phyloP scores from a whole-genome alignment of 176 grass and related monocot genomes.

The Canna indica region DNA sequence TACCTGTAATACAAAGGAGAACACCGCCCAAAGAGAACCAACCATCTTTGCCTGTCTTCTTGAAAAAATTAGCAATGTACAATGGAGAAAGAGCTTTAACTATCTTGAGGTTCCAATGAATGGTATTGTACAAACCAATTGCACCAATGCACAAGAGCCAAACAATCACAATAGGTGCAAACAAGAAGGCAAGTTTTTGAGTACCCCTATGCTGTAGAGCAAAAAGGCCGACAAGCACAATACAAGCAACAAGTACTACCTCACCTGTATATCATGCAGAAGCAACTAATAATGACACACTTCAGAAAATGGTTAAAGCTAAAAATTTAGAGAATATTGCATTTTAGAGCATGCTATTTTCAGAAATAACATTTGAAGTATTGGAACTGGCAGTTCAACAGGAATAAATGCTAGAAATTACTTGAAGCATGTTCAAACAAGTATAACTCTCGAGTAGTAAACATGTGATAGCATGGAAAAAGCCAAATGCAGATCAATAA shows the following conservation, averaged over 20 bases:
- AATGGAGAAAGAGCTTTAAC: constrained; percentile 68
- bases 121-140: constrained; percentile 68
- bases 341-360: too few relatives aligned
- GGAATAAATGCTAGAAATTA: neutral
- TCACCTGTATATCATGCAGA: constrained; percentile 35
- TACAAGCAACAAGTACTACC: constrained; percentile 65
- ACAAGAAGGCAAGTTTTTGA: constrained; percentile 84
- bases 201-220: constrained; percentile 84
- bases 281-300: neutral
- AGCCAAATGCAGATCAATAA: neutral
- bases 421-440: neutral
- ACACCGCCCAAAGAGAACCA: constrained; percentile 88
- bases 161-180: constrained; percentile 67
- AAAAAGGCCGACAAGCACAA: constrained; percentile 82
- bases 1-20: constrained; percentile 84
- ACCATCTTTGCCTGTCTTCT: constrained; percentile 63
- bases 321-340: too few relatives aligned
- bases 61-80: constrained; percentile 67
- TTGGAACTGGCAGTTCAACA: neutral
- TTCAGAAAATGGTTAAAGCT: too few relatives aligned
- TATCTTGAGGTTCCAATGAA: constrained; percentile 71
- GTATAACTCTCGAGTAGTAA: neutral
- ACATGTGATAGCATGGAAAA: neutral
- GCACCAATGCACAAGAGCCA: constrained; percentile 67
- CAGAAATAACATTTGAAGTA: neutral